phyloP scores from a whole-genome alignment of 305 asterid species.

The Euphrasia arctica region DNA sequence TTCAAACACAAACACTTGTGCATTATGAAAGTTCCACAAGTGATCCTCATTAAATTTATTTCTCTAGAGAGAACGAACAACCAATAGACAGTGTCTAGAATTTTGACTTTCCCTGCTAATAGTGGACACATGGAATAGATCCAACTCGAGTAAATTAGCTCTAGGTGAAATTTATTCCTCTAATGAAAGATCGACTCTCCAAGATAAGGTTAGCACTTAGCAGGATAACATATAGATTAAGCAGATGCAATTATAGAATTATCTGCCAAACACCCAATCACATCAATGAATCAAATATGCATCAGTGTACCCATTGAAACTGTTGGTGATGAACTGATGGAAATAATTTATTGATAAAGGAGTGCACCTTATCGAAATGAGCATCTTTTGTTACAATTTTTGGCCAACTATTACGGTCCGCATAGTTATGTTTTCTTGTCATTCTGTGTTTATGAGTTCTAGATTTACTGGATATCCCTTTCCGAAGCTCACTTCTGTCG shows the following conservation, averaged over 20 bases:
- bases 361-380: too few relatives aligned
- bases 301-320: too few relatives aligned
- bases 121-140: slow-evolving; percentile 4
- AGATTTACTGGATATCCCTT: too few relatives aligned
- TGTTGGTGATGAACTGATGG: too few relatives aligned
- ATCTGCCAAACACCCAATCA: neutral
- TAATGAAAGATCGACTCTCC: neutral
- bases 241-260: neutral
- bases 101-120: slow-evolving; percentile 7
- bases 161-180: neutral
- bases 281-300: too few relatives aligned
- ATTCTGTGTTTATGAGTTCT: too few relatives aligned
- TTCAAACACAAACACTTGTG: neutral
- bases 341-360: too few relatives aligned
- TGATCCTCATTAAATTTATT: neutral
- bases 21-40: neutral
- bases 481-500: too few relatives aligned
- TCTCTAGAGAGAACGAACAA: slow-evolving; percentile 17
- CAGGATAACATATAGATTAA: neutral
- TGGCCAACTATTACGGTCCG: too few relatives aligned
- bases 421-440: too few relatives aligned
- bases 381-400: too few relatives aligned
- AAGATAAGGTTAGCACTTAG: neutral
- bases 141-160: slow-evolving; percentile 12
- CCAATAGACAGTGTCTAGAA: neutral